Evolutionary conservation across 1,284 basidiomycete genomes (phyloP), one percentile per base, ranked within the genome.

Genomic region (Golubevia pallescens): DNA sequence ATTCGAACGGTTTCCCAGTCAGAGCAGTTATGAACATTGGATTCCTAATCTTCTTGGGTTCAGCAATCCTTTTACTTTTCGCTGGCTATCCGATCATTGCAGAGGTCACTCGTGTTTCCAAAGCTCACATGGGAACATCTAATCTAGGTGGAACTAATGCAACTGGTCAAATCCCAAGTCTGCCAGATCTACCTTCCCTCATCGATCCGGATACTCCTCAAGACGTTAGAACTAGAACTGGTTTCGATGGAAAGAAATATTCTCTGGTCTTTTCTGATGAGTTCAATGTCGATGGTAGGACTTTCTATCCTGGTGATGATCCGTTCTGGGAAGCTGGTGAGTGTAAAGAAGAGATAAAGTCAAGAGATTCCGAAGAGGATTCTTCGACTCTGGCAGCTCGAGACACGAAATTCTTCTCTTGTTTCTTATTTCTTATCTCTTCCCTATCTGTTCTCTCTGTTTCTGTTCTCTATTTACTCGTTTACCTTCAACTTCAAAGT

Each of bases 241-340:
- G 72, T 14, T 62, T 72, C n/a, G 81, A 75, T 24, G 77, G 78
- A 34, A 63, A 58, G n/a, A 53, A 71, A 54, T 81, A 75, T 63
- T 67, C 79, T 59, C 73, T 85, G 20, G 82, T 85, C 16, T 85
- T 85, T 55, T 75, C 71, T 32, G 82, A 85, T 63, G 82, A 85
- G 65, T 85, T 85, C 63, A 82, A 85, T 57, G 64, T 62, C 8
- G 74, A 81, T 53, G 79, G 80, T 7, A 65, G 82, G 13, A 75
- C 74, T 13, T 85, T 85, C 68, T 85, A 80, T 56, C 80, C 82
- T 5, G 80, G 80, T 20, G 77, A 85, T 32, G 82, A 83, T 42
- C 80, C 81, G 3, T 83, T 75, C 58, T 84, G 81, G 81, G 77
- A 77, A 32, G 81, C 81, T 2, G 78, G 75, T 1, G 79, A 84